Evolutionary conservation across 2,329 filamentous ascomycete species (phyloP).

Genomic region (Xylariomycetidae sp.): DNA sequence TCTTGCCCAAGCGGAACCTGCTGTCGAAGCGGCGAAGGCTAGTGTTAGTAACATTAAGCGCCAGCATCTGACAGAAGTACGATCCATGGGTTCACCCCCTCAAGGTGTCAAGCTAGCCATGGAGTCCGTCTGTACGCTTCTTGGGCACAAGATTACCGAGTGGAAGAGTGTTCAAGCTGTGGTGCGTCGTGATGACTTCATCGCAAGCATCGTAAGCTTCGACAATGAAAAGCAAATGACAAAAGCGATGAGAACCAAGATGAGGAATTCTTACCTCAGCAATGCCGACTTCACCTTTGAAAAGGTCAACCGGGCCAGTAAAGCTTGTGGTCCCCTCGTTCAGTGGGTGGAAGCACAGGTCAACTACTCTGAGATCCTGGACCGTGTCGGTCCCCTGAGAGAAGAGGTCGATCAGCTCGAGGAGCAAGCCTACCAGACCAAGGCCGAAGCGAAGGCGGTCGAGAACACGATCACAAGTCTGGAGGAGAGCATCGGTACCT

Average conservation of each 20-base stretch:
- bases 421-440: constrained; percentile 83
- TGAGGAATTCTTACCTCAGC: constrained; percentile 86
- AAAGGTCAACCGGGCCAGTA: constrained; percentile 90
- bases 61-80: constrained; percentile 93
- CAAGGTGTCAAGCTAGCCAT: constrained; percentile 85
- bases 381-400: constrained; percentile 85
- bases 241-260: constrained; percentile 69
- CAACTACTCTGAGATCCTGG: constrained; percentile 94
- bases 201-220: constrained; percentile 94
- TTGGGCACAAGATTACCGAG: constrained; percentile 82
- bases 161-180: constrained; percentile 91
- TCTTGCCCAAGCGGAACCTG: constrained; percentile 85
- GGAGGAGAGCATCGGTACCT: constrained; percentile 85
- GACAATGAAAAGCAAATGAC: constrained; percentile 97
- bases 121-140: constrained; percentile 91
- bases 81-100: constrained; percentile 92
- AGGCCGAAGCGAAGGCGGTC: constrained; percentile 86
- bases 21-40: constrained; percentile 85
- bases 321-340: constrained; percentile 92
- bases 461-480: constrained; percentile 79
- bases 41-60: constrained; percentile 98
- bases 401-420: constrained; percentile 85
- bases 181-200: constrained; percentile 90
- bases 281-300: constrained; percentile 96
- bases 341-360: constrained; percentile 98